These are phyloP conservation scores for Nyctanthes arbortristis DNA, from an alignment of 257 asterid genomes.

Conservation along the genomic window DNA sequence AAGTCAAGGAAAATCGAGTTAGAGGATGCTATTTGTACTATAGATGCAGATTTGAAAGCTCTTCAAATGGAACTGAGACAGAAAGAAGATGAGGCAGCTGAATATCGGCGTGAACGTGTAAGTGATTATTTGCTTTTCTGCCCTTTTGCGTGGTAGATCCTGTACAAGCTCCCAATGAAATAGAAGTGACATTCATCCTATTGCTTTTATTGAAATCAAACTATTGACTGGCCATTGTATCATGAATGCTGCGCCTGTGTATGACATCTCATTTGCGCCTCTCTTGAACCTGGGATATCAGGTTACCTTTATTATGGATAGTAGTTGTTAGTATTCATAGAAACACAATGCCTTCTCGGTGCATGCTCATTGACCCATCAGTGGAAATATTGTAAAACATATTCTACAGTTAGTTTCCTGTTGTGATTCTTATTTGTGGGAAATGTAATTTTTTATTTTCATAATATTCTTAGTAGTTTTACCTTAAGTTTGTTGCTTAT, in stretches of 20 bases:
- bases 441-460: no score
- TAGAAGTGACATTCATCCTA: background rate
- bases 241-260: background rate
- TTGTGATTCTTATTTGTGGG: no score
- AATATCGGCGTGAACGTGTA: constrained; percentile 66
- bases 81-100: constrained; percentile 73
- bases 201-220: constrained; percentile 6
- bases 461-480: no score
- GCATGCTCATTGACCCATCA: background rate
- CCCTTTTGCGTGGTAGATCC: no score
- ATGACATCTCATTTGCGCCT: background rate
- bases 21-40: constrained; percentile 38
- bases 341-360: background rate
- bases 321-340: background rate
- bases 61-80: constrained; percentile 57
- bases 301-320: constrained; percentile 5
- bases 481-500: no score
- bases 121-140: constrained; percentile 28
- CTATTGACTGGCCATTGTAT: background rate
- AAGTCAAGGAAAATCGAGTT: constrained; percentile 43
- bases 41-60: constrained; percentile 43
- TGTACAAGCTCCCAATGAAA: constrained; percentile 2
- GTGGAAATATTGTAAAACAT: no score
- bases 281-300: background rate
- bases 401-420: no score